phyloP scores from a whole-genome alignment of 352 stramenopile genomes.

The Globisporangium megalacanthum region DNA sequence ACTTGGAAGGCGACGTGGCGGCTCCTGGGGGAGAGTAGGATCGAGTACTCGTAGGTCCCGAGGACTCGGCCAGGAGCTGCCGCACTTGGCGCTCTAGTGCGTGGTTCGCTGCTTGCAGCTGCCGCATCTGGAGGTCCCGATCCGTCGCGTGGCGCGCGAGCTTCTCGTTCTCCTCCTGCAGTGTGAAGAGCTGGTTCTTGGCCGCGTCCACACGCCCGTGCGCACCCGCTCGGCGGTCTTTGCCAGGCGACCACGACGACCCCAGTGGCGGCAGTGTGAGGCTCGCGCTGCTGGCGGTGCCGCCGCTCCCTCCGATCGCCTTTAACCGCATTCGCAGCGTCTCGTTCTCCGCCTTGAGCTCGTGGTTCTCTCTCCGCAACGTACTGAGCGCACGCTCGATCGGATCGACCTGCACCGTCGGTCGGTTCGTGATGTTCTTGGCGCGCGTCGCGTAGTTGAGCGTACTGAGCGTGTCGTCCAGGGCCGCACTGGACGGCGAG shows the following conservation, averaged over 20 bases:
- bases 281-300: neutral
- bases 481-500: slow-evolving; percentile 39
- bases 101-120: slow-evolving; percentile 49
- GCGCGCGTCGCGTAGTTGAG: slow-evolving; percentile 82
- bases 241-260: slow-evolving; percentile 9
- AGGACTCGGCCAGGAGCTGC: neutral
- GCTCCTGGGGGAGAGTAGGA: too few species aligned
- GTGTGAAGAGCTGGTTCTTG: slow-evolving; percentile 46
- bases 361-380: slow-evolving; percentile 61
- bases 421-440: slow-evolving; percentile 85
- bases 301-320: slow-evolving; percentile 13
- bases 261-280: slow-evolving; percentile 5
- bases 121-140: slow-evolving; percentile 23
- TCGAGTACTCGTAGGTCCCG: neutral
- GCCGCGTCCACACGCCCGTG: slow-evolving; percentile 20
- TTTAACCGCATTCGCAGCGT: slow-evolving; percentile 44
- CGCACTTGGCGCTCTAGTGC: slow-evolving; percentile 22
- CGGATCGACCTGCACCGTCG: slow-evolving; percentile 62
- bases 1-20: slow-evolving; percentile 13
- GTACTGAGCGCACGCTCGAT: slow-evolving; percentile 52
- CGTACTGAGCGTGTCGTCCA: slow-evolving; percentile 80
- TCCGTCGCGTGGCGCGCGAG: slow-evolving; percentile 23
- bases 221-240: slow-evolving; percentile 2
- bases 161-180: slow-evolving; percentile 66
- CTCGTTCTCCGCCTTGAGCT: slow-evolving; percentile 51